phyloP scores from a whole-genome alignment of 805 yeast species.

The Yarrowia phangngaensis region DNA sequence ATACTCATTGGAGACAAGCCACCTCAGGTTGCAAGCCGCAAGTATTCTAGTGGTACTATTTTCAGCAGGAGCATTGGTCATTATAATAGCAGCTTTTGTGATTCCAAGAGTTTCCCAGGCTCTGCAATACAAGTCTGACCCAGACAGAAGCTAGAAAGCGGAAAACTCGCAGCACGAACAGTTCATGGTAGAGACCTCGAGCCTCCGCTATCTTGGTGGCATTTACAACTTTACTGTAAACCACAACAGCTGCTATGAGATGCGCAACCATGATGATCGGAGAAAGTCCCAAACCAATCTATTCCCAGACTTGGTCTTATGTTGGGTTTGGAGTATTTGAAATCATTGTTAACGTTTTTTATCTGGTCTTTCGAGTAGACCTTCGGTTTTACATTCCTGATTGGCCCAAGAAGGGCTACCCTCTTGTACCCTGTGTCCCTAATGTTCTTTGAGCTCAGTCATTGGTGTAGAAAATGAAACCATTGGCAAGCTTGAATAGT shows the following conservation, averaged over 20 bases:
- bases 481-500: too few relatives aligned
- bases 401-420: too few relatives aligned
- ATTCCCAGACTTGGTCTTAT: conserved; percentile 46
- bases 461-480: too few relatives aligned
- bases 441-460: too few relatives aligned
- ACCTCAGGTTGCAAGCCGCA: too few relatives aligned
- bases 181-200: too few relatives aligned
- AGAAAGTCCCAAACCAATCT: conserved; percentile 11
- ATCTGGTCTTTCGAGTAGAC: conserved; percentile 63
- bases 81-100: conserved; percentile 51
- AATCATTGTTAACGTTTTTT: conserved; percentile 51
- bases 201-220: neutral
- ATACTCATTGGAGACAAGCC: conserved; percentile 46
- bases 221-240: conserved; percentile 1
- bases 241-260: conserved; percentile 14
- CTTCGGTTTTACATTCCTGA: conserved; percentile 79
- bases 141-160: conserved; percentile 4
- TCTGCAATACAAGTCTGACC: conserved; percentile 15
- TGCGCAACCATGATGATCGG: conserved; percentile 10
- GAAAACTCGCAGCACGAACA: conserved; percentile 13
- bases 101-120: conserved; percentile 23
- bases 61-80: conserved; percentile 50
- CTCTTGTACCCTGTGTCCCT: too few relatives aligned
- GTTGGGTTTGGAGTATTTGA: conserved; percentile 67
- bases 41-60: conserved; percentile 48